Conservation (phyloP, 75 land plant species). For the Picea glauca region DNA sequence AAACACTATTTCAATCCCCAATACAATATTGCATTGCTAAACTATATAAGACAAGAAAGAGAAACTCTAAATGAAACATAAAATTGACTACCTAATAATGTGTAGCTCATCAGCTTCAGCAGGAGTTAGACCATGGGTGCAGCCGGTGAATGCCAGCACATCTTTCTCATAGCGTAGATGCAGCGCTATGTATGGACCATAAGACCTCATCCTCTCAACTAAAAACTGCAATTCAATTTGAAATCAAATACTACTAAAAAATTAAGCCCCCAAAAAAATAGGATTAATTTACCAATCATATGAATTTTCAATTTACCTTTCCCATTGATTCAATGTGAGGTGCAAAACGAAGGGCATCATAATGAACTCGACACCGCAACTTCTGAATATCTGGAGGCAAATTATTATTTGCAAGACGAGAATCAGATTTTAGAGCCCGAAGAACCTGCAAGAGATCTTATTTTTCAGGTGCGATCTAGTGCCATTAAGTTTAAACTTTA, state of each 20-base stretch:
- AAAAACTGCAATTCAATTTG: conserved; percentile 21
- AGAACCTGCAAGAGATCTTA: conserved; percentile 31
- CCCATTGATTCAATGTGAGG: conserved; percentile 36
- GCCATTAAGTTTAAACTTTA: background rate
- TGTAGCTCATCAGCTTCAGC: conserved; percentile 26
- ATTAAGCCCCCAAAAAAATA: background rate
- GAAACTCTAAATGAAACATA: background rate
- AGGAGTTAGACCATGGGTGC: conserved; percentile 20
- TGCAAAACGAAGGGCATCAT: conserved; percentile 47
- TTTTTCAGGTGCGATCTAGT: background rate
- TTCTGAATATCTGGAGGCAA: conserved; percentile 41
- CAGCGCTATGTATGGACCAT: conserved; percentile 43
- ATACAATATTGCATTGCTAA: background rate
- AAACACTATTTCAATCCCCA: background rate
- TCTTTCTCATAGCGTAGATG: conserved; percentile 54
- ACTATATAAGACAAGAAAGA: background rate
- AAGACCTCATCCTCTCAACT: conserved; percentile 33
- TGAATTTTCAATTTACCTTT: conserved; percentile 26
- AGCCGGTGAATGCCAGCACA: conserved; percentile 42
- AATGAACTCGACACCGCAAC: conserved; percentile 43
- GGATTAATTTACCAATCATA: background rate
- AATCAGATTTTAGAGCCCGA: conserved; percentile 43
- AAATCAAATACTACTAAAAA: background rate
- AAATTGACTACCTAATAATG: conserved; percentile 19
- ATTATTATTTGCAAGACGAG: conserved; percentile 45